These are phyloP conservation scores for Asterochloris sp. DNA, from an alignment of 139 green algal species.

Conservation along the genomic window DNA sequence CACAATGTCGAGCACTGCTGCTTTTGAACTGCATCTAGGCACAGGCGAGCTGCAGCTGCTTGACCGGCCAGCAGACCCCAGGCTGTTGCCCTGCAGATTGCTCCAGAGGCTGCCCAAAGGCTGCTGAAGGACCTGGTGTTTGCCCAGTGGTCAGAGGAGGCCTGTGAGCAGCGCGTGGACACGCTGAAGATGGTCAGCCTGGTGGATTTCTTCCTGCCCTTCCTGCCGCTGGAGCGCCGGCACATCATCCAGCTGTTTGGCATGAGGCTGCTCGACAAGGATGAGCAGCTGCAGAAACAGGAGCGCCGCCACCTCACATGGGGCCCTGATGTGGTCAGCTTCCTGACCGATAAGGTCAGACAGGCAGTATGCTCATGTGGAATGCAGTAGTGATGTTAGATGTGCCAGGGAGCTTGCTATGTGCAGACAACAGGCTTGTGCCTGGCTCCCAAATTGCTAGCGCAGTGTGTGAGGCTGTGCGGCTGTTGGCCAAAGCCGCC, in stretches of 20 bases:
- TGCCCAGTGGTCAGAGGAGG: conserved; percentile 45
- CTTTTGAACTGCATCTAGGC: no score
- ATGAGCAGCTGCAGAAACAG: conserved; percentile 4
- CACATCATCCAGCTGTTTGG: conserved; percentile 53
- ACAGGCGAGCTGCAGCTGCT: not conserved
- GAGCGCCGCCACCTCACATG: conserved; percentile 36
- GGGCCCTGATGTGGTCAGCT: conserved; percentile 47
- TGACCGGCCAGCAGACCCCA: not conserved
- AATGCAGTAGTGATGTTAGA: conserved; percentile 1
- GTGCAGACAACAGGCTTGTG: not conserved
- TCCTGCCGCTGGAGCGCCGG: conserved; percentile 60
- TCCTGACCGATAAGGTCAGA: conserved; percentile 45
- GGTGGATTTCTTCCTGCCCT: conserved; percentile 80
- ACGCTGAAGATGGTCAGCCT: conserved; percentile 61
- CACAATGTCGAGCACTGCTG: no score
- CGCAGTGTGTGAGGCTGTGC: not conserved
- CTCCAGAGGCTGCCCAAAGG: conserved; percentile 43
- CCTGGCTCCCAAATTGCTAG: not conserved
- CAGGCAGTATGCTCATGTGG: not conserved
- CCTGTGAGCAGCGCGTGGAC: conserved; percentile 66
- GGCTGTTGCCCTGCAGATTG: conserved; percentile 27
- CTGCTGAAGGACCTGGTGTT: conserved; percentile 74
- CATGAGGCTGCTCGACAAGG: conserved; percentile 30
- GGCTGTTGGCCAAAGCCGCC: not conserved
- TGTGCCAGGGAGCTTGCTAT: not conserved